Conservation (phyloP, 2,329 filamentous ascomycete species). For the Aspergillus jensenii region DNA sequence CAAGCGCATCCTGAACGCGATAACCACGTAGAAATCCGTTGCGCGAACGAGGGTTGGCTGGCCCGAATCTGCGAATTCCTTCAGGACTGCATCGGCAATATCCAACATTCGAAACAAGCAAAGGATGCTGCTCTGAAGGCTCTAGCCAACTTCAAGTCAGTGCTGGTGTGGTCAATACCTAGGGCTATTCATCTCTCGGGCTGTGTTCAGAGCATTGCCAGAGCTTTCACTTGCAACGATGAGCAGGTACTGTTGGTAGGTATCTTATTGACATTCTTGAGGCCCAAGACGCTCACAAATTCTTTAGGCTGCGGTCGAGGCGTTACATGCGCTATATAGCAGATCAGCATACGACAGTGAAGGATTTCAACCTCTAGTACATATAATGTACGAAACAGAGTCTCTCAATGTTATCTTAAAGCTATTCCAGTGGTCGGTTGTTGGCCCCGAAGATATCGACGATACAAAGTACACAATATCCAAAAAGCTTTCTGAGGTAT, state of each 20-base stretch:
- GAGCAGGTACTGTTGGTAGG: constrained; percentile 72
- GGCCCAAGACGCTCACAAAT: constrained; percentile 1
- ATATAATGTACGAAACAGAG: constrained; percentile 72
- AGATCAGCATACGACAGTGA: constrained; percentile 72
- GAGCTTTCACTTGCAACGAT: constrained; percentile 68
- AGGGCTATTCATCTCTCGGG: constrained; percentile 72
- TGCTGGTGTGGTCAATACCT: constrained; percentile 84
- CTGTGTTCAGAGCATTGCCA: constrained; percentile 69
- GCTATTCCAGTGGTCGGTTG: constrained; percentile 76
- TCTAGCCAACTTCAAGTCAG: constrained; percentile 73
- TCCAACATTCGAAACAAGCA: constrained; percentile 65
- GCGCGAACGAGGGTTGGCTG: constrained; percentile 84
- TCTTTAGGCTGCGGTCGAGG: constrained; percentile 72
- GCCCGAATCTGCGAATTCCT: constrained; percentile 73
- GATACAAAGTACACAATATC: constrained; percentile 88
- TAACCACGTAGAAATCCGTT: constrained; percentile 67
- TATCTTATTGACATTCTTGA: constrained; percentile 7
- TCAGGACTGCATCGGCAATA: constrained; percentile 67
- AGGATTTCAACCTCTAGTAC: constrained; percentile 75
- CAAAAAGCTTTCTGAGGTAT: constrained; percentile 91
- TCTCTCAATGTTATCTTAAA: constrained; percentile 70
- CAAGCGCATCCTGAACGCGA: constrained; percentile 76
- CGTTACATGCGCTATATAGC: constrained; percentile 77
- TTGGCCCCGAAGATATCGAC: constrained; percentile 79
- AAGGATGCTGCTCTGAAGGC: constrained; percentile 72